Percentiles rank a stretch among this genome's conserved stretches.
These are phyloP conservation scores for Sedum album DNA, from an alignment of 164 flowering plant genomes.

Conservation along the genomic window DNA sequence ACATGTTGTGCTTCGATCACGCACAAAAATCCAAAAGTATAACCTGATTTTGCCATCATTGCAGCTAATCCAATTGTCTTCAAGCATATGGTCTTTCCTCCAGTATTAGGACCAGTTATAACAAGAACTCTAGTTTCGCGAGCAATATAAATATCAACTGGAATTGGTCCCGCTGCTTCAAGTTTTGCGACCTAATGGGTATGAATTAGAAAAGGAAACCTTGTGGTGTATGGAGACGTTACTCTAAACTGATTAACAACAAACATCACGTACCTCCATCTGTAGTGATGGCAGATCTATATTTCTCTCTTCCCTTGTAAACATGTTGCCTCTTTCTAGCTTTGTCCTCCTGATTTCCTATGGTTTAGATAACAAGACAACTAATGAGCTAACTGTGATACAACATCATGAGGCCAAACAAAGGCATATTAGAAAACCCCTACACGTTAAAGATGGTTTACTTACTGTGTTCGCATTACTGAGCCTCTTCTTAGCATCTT, in stretches of 20 bases:
- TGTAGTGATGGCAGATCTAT: slow-evolving; percentile 30
- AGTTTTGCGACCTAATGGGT: slow-evolving; percentile 41
- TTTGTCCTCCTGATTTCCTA: slow-evolving; percentile 63
- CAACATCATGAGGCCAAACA: neutral
- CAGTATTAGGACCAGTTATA: slow-evolving; percentile 95
- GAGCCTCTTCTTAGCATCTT: slow-evolving; percentile 49
- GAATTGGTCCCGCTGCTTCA: slow-evolving; percentile 62
- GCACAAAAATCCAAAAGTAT: neutral
- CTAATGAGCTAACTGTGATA: neutral
- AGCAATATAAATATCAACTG: slow-evolving; percentile 64
- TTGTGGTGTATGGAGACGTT: neutral
- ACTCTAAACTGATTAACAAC: neutral
- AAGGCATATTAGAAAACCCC: neutral
- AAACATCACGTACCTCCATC: slow-evolving; percentile 29
- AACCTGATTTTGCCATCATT: slow-evolving; percentile 97
- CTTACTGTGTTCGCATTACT: slow-evolving; percentile 57
- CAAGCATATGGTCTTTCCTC: slow-evolving; percentile 93
- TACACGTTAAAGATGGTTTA: slow-evolving; percentile 10
- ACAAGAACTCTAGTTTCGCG: slow-evolving; percentile 58
- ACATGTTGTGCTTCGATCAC: neutral
- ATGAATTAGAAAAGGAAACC: slow-evolving; percentile 1
- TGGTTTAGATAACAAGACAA: neutral
- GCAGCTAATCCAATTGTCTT: slow-evolving; percentile 89
- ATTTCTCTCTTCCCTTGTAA: slow-evolving; percentile 26
- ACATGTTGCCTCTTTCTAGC: slow-evolving; percentile 28